Evolutionary conservation across 176 grass and related monocot genomes (phyloP), one percentile per base, ranked within the genome.

Genomic region (Carex parvula): DNA sequence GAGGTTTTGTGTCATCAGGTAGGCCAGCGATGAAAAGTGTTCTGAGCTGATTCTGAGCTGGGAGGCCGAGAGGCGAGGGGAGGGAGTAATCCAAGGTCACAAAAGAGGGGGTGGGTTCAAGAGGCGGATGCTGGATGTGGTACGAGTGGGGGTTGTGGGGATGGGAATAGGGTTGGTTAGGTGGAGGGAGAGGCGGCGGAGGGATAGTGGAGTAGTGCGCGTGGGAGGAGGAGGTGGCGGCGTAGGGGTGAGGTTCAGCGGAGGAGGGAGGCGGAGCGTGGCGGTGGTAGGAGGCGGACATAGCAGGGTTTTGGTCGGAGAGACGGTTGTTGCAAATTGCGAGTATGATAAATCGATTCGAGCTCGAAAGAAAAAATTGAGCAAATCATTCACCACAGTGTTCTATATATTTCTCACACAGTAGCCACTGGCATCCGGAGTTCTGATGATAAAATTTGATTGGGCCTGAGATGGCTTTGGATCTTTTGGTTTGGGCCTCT

Each of bases 11-110:
- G 57, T 95, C 93, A 48, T 83, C 86, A 63, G 93, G 96, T 76
- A 98, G 85, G 20, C 96, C 93, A 4, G 93, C 93, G 46, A 98
- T 56, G 73, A 98, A 98, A 67, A 98, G 86, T n/a, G 96, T 95
- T 58, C 93, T 89, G 39, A 98, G 87, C 88, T 95, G 90, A 84
- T 93, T 89, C 54, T 79, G 86, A 18, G 57, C 63, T 22, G 82
- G 63, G 14, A 5, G 46, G 24, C 15, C 30, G 37, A 74, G 92
- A 41, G 63, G 73, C 73, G 86, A 68, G 73, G 56, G 81, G 15
- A 81, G 84, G 75, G 89, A 79, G 88, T 92, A 90, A 59, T 76
- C 26, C 6, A 35, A 84, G 81, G 62, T 63, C 21, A 69, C 60
- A 73, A 91, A 88, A 62, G 73, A 69, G 55, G 87, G 84, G 3